A percentile compares a stretch with the other conserved stretches of the same genome.
Conservation (phyloP, 164 flowering plant genomes). For the Vitis rupestris region DNA sequence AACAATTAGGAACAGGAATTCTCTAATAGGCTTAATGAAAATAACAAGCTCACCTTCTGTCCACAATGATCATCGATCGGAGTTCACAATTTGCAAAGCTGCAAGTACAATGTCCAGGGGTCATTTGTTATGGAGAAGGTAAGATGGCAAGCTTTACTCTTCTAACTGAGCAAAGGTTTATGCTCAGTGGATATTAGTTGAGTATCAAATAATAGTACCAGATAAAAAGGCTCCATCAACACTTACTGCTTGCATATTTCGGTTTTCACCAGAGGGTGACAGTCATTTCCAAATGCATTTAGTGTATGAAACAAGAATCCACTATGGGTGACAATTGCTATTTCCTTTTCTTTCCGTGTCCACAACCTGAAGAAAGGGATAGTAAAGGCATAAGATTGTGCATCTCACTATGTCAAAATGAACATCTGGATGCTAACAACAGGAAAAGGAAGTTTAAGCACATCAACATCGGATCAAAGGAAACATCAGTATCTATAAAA, state of each 20-base stretch:
- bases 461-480: too few species aligned
- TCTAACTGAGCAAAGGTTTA: too few species aligned
- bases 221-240: not conserved
- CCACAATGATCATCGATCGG: constrained; percentile 56
- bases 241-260: constrained; percentile 58
- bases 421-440: too few species aligned
- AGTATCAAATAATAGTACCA: not conserved
- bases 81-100: constrained; percentile 69
- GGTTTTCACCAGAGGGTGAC: constrained; percentile 40
- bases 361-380: constrained; percentile 42
- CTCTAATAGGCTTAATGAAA: not conserved
- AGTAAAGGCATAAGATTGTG: too few species aligned
- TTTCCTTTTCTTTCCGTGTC: constrained; percentile 71
- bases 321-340: constrained; percentile 70
- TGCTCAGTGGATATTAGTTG: not conserved
- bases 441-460: too few species aligned
- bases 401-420: too few species aligned
- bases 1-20: not conserved
- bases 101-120: constrained; percentile 14
- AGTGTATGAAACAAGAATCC: constrained; percentile 66
- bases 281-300: constrained; percentile 47
- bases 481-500: too few species aligned
- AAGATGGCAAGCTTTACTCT: too few species aligned
- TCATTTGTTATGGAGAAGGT: not conserved
- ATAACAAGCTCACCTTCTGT: constrained; percentile 39